Base-by-base conservation (phyloP, 176 grass and related monocot species). In the Alloteropsis semialata region DNA sequence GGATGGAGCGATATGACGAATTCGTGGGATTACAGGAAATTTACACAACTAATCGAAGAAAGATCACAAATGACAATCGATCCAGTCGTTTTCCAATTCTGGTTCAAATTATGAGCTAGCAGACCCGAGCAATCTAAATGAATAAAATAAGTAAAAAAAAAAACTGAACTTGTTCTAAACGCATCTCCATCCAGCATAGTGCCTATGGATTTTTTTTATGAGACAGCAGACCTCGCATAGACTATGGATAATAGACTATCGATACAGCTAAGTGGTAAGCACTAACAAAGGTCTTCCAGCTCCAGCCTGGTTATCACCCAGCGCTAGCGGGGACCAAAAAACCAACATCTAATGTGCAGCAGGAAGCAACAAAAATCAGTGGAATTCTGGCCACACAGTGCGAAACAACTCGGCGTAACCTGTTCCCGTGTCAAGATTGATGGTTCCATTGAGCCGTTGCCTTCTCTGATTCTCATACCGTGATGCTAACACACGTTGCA, bases 401-500 rank as follows among this genome's bases (percentile, higher is more conserved):
- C 22, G 16, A 48, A 66, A 30, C 58, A 74, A 24, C 60, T 38
- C 5, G 17, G 39, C 33, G 24, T 62, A 82, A 43, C 46, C 33
- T 37, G 21, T 22, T 76, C 14, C 68, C 27, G 13, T 29, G 62
- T 39, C 72, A 29, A 45, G 41, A 50, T 32, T 16, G 29, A 12
- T 16, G 18, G 69, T 14, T 8, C 46, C 34, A 29, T 55, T 28
- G 46, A 17, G 37, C 29, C 18, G 13, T 7, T 30, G 38, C 32
- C 22, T 5, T 50, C 55, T 13, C 7, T 0, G 14, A 45, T 15
- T 12, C 43, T 21, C 51, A 61, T 36, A 28, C 64, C 10, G 17
- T 11, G 34, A 42, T n/a, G 12, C 77, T 93, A 99, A 75, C 96
- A 99, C 55, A 92, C 42, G n/a, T 89, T 89, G 76, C 96, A 99